phyloP scores from a whole-genome alignment of 176 grass and related monocot species.

The Oryza nivara region DNA sequence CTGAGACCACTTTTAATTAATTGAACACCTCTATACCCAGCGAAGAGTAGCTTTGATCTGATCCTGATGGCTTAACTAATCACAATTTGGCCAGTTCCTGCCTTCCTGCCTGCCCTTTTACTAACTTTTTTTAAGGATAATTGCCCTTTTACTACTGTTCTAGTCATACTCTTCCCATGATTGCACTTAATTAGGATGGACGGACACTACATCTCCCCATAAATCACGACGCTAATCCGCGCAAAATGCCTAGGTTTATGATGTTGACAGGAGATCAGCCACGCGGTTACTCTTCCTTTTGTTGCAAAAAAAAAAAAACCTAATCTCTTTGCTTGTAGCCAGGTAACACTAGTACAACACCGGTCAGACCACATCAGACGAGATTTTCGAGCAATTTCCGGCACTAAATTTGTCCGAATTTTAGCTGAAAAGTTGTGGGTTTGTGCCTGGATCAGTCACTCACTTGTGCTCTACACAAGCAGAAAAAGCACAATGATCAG shows the following conservation, averaged over 20 bases:
- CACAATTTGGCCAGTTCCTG: constrained; percentile 4
- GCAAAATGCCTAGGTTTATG: constrained; percentile 15
- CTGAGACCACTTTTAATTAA: constrained; percentile 25
- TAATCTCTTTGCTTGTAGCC: too few species aligned
- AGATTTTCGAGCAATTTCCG: neutral
- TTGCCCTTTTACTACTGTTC: neutral
- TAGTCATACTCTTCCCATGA: constrained; percentile 14
- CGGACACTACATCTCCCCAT: neutral
- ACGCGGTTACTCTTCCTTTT: neutral
- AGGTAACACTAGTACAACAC: neutral
- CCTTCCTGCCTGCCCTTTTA: neutral
- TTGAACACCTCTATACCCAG: neutral
- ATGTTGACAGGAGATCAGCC: constrained; percentile 2
- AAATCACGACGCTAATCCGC: constrained; percentile 37
- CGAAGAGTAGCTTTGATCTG: constrained; percentile 23
- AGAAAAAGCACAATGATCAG: constrained; percentile 18
- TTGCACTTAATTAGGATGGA: neutral
- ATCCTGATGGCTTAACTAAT: constrained; percentile 31
- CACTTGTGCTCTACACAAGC: neutral
- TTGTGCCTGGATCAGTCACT: neutral
- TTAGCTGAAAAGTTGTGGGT: neutral
- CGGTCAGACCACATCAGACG: neutral
- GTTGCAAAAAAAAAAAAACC: too few species aligned
- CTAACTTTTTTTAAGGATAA: neutral
- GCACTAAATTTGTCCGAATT: neutral